A percentile compares a stretch with the other conserved stretches of the same genome.
Evolutionary conservation across 129 eudicot species (phyloP).

Genomic region (Ambrosia trifida): DNA sequence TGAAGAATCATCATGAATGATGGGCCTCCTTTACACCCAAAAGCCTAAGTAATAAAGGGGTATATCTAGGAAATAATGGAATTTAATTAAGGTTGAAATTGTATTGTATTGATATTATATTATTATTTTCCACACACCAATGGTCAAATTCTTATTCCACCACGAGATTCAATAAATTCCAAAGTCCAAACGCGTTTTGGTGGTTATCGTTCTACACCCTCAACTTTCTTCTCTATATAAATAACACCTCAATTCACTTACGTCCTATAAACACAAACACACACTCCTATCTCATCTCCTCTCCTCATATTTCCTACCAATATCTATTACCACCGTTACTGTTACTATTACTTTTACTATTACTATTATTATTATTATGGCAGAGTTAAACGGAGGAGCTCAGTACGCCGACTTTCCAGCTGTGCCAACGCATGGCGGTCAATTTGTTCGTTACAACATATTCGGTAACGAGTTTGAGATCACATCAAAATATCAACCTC

Average conservation of each 20-base stretch:
- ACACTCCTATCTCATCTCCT: neutral
- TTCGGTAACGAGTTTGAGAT: constrained; percentile 73
- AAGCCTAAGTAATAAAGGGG: too few relatives aligned
- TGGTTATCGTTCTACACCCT: constrained; percentile 30
- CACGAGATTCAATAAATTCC: constrained; percentile 9
- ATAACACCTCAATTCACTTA: neutral
- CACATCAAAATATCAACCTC: constrained; percentile 72
- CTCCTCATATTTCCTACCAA: neutral
- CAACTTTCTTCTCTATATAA: neutral
- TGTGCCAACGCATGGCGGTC: constrained; percentile 68
- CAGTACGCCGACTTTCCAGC: constrained; percentile 65
- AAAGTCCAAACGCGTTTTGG: constrained; percentile 43
- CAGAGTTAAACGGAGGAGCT: constrained; percentile 43
- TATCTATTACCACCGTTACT: neutral
- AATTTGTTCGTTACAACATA: constrained; percentile 67
- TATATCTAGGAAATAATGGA: neutral
- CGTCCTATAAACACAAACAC: neutral
- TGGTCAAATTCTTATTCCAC: constrained; percentile 8
- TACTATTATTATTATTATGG: too few relatives aligned
- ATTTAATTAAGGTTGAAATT: neutral
- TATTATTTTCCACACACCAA: constrained; percentile 13
- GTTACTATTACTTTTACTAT: neutral
- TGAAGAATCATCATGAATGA: too few relatives aligned
- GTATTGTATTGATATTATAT: neutral
- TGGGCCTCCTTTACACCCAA: too few relatives aligned